A percentile compares a stretch with the other conserved stretches of the same genome.
Conservation (phyloP, 2,329 filamentous ascomycete species). For the Neofusicoccum cordaticola region DNA sequence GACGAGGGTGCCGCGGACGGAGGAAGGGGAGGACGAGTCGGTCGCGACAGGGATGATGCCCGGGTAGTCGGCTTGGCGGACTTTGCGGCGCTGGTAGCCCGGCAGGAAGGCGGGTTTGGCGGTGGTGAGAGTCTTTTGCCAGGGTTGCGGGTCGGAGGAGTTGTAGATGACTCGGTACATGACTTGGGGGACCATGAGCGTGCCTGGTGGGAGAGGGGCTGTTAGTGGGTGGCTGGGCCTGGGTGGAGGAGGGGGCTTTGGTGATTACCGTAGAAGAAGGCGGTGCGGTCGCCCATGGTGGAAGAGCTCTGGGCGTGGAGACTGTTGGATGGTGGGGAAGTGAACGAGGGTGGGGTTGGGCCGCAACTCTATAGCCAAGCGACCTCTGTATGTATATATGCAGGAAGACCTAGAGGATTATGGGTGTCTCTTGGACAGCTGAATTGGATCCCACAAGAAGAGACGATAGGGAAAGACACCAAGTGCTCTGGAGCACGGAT, state of each 20-base stretch:
- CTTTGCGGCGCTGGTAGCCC: constrained; percentile 67
- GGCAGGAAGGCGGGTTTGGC: constrained; percentile 74
- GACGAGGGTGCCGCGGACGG: constrained; percentile 71
- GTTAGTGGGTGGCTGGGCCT: not conserved
- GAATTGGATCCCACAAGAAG: too few species aligned
- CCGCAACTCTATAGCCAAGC: too few species aligned
- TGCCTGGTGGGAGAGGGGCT: constrained; percentile 37
- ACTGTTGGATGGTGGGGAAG: not conserved
- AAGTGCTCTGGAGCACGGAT: too few species aligned
- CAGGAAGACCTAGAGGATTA: too few species aligned
- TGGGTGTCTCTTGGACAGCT: too few species aligned
- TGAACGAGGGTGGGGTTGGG: not conserved
- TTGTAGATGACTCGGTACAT: constrained; percentile 83
- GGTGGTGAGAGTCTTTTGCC: constrained; percentile 55
- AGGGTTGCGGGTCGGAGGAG: constrained; percentile 44
- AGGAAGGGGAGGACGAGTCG: constrained; percentile 20
- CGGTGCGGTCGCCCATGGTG: constrained; percentile 37
- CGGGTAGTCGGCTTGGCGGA: constrained; percentile 73
- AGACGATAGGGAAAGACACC: too few species aligned
- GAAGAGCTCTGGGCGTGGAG: not conserved
- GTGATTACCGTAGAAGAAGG: constrained; percentile 62
- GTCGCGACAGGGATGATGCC: constrained; percentile 59
- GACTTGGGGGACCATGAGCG: constrained; percentile 79
- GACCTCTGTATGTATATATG: too few species aligned
- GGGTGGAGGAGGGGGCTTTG: not conserved